Conservation (phyloP, 345 rosid species). For the Rhodamnia argentea region DNA sequence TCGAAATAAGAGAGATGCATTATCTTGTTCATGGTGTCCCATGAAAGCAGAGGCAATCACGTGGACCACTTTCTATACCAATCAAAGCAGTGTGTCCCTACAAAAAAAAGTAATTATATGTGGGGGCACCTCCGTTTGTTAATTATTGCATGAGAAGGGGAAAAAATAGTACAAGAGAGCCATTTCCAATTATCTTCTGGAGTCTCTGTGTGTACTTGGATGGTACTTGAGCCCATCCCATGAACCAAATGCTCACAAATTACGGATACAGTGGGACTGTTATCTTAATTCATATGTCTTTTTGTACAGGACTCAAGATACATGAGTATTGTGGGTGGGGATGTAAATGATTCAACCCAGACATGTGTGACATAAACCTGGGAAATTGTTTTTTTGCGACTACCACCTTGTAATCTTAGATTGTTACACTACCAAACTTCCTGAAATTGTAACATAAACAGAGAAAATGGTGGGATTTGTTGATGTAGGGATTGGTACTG, state of each 20-base stretch:
- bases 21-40: neutral
- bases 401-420: neutral
- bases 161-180: neutral
- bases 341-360: neutral
- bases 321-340: neutral
- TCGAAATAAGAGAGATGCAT: neutral
- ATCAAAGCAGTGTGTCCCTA: neutral
- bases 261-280: neutral
- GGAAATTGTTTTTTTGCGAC: neutral
- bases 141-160: neutral
- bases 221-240: neutral
- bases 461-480: neutral
- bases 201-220: neutral
- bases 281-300: neutral
- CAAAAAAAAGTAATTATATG: neutral
- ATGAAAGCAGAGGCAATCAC: neutral
- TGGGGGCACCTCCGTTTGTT: neutral
- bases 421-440: neutral
- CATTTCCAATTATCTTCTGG: neutral
- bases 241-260: neutral
- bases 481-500: neutral
- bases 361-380: neutral
- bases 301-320: neutral
- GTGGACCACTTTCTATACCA: neutral
- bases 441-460: neutral